Percentiles rank a stretch among this genome's conserved stretches.
phyloP scores from a whole-genome alignment of 179 eudicot species.

The Beta corolliflora region DNA sequence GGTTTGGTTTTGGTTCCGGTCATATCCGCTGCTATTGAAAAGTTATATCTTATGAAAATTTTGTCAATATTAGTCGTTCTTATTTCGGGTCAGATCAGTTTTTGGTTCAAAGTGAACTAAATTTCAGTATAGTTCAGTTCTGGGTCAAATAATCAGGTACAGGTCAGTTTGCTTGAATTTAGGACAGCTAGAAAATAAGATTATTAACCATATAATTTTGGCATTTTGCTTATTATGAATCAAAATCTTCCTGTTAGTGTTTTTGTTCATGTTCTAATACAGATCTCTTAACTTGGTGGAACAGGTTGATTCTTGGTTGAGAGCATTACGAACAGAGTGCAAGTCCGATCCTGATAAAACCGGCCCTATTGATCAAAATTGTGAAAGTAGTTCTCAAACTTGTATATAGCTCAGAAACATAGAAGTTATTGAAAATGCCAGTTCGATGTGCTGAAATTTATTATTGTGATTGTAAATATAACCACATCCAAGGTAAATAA shows the following conservation, averaged over 20 bases:
- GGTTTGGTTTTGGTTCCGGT: too few species aligned
- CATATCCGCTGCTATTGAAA: too few species aligned
- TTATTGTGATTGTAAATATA: constrained; percentile 30
- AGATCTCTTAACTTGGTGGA: neutral
- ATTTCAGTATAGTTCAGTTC: too few species aligned
- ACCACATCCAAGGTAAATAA: constrained; percentile 20
- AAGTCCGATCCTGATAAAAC: constrained; percentile 40
- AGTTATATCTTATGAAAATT: too few species aligned
- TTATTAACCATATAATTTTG: too few species aligned
- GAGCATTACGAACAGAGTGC: constrained; percentile 52
- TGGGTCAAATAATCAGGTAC: too few species aligned
- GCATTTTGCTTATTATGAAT: neutral
- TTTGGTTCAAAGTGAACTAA: too few species aligned
- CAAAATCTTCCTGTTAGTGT: neutral
- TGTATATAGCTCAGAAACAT: constrained; percentile 24
- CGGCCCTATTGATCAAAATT: constrained; percentile 32
- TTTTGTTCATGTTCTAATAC: constrained; percentile 5
- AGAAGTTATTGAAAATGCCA: constrained; percentile 11
- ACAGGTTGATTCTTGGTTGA: constrained; percentile 83
- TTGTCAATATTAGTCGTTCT: too few species aligned
- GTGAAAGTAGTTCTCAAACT: constrained; percentile 25
- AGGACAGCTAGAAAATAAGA: too few species aligned
- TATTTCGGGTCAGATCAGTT: too few species aligned
- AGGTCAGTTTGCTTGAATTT: too few species aligned
- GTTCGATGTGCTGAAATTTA: constrained; percentile 16